Conservation (phyloP, 2,329 filamentous ascomycete species). For the Thermochaetoides dissita region DNA sequence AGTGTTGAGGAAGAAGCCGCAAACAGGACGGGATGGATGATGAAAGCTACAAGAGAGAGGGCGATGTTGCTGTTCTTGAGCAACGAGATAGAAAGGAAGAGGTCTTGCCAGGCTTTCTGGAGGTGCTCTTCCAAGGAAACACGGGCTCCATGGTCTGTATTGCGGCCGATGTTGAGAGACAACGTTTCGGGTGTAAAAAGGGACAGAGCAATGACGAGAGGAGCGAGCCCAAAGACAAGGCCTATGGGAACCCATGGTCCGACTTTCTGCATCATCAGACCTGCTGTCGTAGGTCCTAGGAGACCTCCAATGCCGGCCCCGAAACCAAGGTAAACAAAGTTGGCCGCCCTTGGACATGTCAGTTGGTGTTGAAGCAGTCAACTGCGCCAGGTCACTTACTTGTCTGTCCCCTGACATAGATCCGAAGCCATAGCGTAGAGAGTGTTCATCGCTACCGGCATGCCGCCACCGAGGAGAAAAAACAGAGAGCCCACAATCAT, state of each 20-base stretch:
- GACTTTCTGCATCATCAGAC: slow-evolving; percentile 12
- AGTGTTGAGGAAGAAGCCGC: slow-evolving; percentile 10
- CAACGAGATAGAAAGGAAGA: slow-evolving; percentile 7
- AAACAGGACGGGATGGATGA: slow-evolving; percentile 12
- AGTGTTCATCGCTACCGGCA: slow-evolving; percentile 12
- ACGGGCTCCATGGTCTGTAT: not conserved
- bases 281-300: slow-evolving; percentile 9
- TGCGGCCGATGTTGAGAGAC: too few relatives aligned
- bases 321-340: slow-evolving; percentile 12
- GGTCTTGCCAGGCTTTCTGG: slow-evolving; percentile 4
- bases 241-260: slow-evolving; percentile 12
- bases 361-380: too few relatives aligned
- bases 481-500: slow-evolving; percentile 10
- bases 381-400: too few relatives aligned
- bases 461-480: slow-evolving; percentile 13
- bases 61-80: slow-evolving; percentile 11
- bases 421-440: slow-evolving; percentile 15
- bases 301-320: slow-evolving; percentile 10
- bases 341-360: slow-evolving; percentile 5
- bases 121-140: not conserved
- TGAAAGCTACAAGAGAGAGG: slow-evolving; percentile 9
- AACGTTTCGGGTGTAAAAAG: slow-evolving; percentile 14
- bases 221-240: slow-evolving; percentile 10
- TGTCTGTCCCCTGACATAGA: slow-evolving; percentile 10
- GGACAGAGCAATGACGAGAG: slow-evolving; percentile 8